Base-by-base conservation (phyloP, 352 stramenopile species). In the Globisporangium emineosum region DNA sequence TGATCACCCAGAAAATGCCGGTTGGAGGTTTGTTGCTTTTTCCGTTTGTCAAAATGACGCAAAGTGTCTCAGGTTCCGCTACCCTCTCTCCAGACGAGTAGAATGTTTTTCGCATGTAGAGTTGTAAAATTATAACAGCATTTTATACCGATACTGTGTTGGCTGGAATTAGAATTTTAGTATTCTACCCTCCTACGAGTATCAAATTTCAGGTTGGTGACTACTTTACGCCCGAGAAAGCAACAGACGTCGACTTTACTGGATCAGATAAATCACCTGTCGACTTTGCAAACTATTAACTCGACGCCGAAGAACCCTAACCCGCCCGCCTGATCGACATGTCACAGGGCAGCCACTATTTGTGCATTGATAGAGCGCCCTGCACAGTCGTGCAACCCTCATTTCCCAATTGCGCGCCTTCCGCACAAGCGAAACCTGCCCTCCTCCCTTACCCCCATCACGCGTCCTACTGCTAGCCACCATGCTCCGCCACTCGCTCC, bases 401-500 rank as follows among this genome's bases (percentile, higher is more conserved):
- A 62, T 43, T 62, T 42, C 27, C 57, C 7, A 43, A 40, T 62
- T 62, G 57, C 57, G n/a, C 57, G 30, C 50, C 58, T n/a, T 17
- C n/a, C 45, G 50, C 45, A 9, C 57, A 64, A 64, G 58, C 35
- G 23, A 30, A 12, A 19, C 30, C 55, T 35, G n/a, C 55, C 55
- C 19, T 25, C 23, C n/a, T 17, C 19, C 29, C 12, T 29, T 29
- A 27, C 50, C 25, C 8, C 55, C 55, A 30, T 10, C 40, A 29
- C 42, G 17, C 29, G 15, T 43, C 52, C 42, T 10, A 9, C 32
- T 23, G 35, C 21, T 12, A 21, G 51, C 30, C 17, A 49, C 15
- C 7, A 73, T 73, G 67, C 67, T 73, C 37, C 67, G 59, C 33
- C 67, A 68, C 64, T 68, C 64, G 67, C 45, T 73, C 19, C 58